Evolutionary conservation across 2,329 filamentous ascomycete genomes (phyloP).

Genomic region (Alternaria brassicicola): DNA sequence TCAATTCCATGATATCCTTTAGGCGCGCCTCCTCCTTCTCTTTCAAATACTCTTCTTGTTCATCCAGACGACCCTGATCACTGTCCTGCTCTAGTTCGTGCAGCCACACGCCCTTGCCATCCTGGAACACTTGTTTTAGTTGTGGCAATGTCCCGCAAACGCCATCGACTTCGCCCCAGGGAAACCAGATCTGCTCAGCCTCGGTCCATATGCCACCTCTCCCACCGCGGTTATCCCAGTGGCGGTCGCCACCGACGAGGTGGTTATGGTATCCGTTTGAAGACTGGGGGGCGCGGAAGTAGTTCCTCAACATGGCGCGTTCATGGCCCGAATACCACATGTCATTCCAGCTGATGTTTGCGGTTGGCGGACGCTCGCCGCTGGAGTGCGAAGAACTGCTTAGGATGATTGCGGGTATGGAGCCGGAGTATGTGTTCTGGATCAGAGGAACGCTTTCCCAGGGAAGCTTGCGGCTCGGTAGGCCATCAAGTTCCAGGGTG

Average conservation of each 20-base stretch:
- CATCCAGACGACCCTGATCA: conserved; percentile 20
- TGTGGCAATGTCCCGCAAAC: conserved; percentile 45
- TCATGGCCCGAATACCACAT: conserved; percentile 58
- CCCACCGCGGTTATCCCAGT: conserved; percentile 59
- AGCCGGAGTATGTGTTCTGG: conserved; percentile 56
- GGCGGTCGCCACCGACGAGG: conserved; percentile 54
- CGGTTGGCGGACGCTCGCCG: conserved; percentile 24
- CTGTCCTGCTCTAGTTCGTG: conserved; percentile 34
- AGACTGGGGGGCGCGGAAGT: conserved; percentile 54
- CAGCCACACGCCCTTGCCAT: conserved; percentile 53
- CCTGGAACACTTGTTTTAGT: conserved; percentile 55
- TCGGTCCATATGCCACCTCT: conserved; percentile 62
- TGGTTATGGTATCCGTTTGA: conserved; percentile 52
- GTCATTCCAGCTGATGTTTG: conserved; percentile 49
- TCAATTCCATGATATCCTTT: conserved; percentile 21
- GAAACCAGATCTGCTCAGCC: conserved; percentile 54
- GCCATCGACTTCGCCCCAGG: conserved; percentile 55
- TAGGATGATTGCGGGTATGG: conserved; percentile 55
- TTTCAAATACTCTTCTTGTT: conserved; percentile 18
- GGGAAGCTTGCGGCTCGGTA: conserved; percentile 50
- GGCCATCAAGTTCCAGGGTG: conserved; percentile 47
- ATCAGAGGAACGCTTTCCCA: conserved; percentile 55
- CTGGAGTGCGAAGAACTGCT: conserved; percentile 31
- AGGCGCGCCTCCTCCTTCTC: conserved; percentile 19
- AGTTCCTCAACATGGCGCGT: conserved; percentile 58